Conservation (phyloP, 495 filamentous ascomycete species). For the Neurospora sp. region DNA sequence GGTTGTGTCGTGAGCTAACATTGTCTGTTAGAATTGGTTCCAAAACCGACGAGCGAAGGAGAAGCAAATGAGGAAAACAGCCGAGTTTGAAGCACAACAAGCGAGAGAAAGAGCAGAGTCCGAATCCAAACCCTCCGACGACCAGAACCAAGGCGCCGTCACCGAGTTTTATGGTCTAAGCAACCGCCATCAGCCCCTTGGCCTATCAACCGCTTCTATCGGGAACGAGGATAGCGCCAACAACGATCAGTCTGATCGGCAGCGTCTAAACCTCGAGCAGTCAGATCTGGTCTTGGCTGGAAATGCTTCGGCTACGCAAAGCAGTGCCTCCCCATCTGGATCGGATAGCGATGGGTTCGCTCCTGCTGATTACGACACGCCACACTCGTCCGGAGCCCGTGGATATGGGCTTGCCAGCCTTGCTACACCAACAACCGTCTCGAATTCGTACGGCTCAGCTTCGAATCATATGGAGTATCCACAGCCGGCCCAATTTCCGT, state of each 20-base stretch:
- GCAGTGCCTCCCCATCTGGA: slow-evolving; percentile 6
- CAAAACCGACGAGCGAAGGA: slow-evolving; percentile 80
- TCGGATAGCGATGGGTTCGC: slow-evolving; percentile 12
- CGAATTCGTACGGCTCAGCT: slow-evolving; percentile 1
- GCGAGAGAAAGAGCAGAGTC: slow-evolving; percentile 38
- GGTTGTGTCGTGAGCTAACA: slow-evolving; percentile 20
- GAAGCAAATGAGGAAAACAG: slow-evolving; percentile 64
- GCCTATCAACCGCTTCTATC: slow-evolving; percentile 29
- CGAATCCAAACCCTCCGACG: slow-evolving; percentile 26
- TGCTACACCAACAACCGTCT: background rate
- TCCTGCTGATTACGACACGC: slow-evolving; percentile 7
- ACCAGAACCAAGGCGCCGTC: slow-evolving; percentile 14
- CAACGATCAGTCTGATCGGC: slow-evolving; percentile 10
- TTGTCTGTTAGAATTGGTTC: slow-evolving; percentile 66
- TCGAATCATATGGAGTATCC: slow-evolving; percentile 10
- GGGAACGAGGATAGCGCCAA: slow-evolving; percentile 17
- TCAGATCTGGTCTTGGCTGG: background rate
- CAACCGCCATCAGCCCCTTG: slow-evolving; percentile 20
- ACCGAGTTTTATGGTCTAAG: slow-evolving; percentile 22
- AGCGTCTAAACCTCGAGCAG: slow-evolving; percentile 1
- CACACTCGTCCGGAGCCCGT: slow-evolving; percentile 1
- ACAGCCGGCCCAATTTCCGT: slow-evolving; percentile 7
- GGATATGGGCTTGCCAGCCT: background rate
- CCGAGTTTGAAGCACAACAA: slow-evolving; percentile 51
- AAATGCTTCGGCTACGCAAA: background rate